Evolutionary conservation across 2,329 filamentous ascomycete species (phyloP).

Genomic region (Fusarium dlaminii): DNA sequence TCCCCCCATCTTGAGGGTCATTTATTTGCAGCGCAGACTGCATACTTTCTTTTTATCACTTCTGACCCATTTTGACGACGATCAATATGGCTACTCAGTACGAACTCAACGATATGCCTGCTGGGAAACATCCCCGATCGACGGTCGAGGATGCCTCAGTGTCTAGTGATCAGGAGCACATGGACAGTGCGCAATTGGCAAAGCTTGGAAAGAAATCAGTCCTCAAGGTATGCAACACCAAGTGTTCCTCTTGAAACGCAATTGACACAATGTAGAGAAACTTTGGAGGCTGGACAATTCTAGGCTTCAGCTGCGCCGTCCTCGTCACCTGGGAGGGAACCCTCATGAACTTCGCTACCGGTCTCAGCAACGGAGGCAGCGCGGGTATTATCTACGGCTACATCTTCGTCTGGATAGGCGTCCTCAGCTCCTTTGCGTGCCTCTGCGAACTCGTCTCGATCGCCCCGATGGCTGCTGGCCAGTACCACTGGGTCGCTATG

Average conservation of each 20-base stretch:
- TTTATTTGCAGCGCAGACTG: not conserved
- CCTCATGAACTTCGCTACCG: constrained; percentile 40
- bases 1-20: not conserved
- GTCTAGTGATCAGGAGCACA: constrained; percentile 27
- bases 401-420: constrained; percentile 60
- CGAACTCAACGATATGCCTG: constrained; percentile 12
- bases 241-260: accelerated
- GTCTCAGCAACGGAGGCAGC: constrained; percentile 38
- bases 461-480: constrained; percentile 35
- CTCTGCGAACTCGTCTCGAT: constrained; percentile 40
- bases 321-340: constrained; percentile 44
- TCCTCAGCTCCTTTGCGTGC: constrained; percentile 40
- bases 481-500: constrained; percentile 41
- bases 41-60: not conserved
- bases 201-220: constrained; percentile 18
- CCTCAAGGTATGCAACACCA: not conserved
- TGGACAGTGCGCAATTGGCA: constrained; percentile 35
- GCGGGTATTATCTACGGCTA: constrained; percentile 60
- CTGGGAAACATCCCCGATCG: constrained; percentile 8
- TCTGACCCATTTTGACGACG: not conserved
- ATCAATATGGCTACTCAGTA: not conserved
- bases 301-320: constrained; percentile 42
- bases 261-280: constrained; percentile 26
- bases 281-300: constrained; percentile 39
- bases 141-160: constrained; percentile 3